phyloP scores from a whole-genome alignment of 345 rosid genomes.

The sweet orange (Citrus sinensis) region DNA sequence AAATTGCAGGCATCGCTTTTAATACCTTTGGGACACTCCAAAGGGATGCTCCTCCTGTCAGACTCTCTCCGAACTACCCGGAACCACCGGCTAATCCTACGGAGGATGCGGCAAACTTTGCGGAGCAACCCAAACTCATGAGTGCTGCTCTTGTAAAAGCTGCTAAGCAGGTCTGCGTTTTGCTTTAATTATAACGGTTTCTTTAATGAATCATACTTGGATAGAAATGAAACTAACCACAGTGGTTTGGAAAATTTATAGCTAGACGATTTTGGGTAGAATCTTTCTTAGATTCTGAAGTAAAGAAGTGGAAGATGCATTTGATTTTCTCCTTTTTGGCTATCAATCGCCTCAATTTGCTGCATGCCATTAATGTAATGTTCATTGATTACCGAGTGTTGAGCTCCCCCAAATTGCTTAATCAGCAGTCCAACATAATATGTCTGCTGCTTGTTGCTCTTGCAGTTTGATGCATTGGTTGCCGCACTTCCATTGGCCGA shows the following conservation, averaged over 20 bases:
- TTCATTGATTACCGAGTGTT: not conserved
- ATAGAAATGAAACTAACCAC: not conserved
- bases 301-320: not conserved
- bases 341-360: not conserved
- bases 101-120: conserved; percentile 46
- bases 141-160: conserved; percentile 83
- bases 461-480: conserved; percentile 86
- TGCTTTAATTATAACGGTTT: not conserved
- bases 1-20: conserved; percentile 66
- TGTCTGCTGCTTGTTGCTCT: conserved; percentile 4
- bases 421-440: not conserved
- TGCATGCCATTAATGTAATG: not conserved
- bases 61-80: conserved; percentile 79
- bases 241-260: not conserved
- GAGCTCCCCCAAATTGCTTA: not conserved
- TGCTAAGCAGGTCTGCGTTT: conserved; percentile 70
- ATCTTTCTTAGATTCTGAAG: not conserved
- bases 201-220: not conserved
- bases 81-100: conserved; percentile 61
- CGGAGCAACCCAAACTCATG: conserved; percentile 77
- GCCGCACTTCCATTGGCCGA: conserved; percentile 85
- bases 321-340: not conserved
- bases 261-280: not conserved
- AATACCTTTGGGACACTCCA: conserved; percentile 80
- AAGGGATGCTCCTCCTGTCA: conserved; percentile 81